Conservation (phyloP, 2,329 filamentous ascomycete genomes). For the Diaporthe vexans region DNA sequence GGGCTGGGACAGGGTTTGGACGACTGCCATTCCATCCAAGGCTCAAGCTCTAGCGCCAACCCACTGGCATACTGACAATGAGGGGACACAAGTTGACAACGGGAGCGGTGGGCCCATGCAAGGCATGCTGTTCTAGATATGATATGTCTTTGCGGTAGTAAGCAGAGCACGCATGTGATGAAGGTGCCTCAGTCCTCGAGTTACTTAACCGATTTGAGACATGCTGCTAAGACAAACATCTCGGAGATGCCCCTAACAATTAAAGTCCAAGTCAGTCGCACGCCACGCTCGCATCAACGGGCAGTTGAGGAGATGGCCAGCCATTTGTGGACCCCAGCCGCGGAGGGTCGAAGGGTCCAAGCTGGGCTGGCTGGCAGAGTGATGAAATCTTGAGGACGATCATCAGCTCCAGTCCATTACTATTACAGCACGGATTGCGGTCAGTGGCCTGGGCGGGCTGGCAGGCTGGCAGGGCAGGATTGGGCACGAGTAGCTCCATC, state of each 20-base stretch:
- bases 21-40: constrained; percentile 6
- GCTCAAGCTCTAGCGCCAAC: constrained; percentile 5
- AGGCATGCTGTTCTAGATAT: background rate
- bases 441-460: background rate
- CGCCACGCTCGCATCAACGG: background rate
- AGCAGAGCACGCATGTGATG: constrained; percentile 7
- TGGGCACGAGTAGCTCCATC: constrained; percentile 5
- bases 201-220: constrained; percentile 9
- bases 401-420: constrained; percentile 20
- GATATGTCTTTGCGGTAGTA: background rate
- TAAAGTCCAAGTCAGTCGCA: background rate
- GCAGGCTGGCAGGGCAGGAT: background rate
- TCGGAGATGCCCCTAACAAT: background rate
- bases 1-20: constrained; percentile 6
- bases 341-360: background rate
- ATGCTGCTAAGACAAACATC: constrained; percentile 23
- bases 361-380: background rate
- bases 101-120: background rate
- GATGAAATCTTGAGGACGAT: background rate
- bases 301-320: too few species aligned
- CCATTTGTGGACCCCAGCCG: too few species aligned
- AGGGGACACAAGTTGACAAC: too few species aligned
- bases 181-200: constrained; percentile 5
- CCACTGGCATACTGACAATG: background rate
- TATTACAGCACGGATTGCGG: background rate